Percentiles rank a stretch among this genome's conserved stretches.
These are phyloP conservation scores for Solanum pinnatisectum DNA, from an alignment of 257 asterid genomes.

Conservation along the genomic window DNA sequence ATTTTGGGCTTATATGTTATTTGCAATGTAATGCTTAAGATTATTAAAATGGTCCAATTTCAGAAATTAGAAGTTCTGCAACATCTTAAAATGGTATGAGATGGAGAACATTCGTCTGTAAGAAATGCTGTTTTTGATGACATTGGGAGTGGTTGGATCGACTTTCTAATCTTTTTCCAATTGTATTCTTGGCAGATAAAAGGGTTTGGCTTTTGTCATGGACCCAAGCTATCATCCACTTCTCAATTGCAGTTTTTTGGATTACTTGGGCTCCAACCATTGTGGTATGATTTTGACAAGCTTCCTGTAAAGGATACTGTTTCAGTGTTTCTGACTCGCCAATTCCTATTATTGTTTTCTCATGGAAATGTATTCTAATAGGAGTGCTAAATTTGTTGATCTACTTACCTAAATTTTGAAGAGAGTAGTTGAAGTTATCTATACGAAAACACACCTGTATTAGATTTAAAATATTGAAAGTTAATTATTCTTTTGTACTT, in stretches of 20 bases:
- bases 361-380: background rate
- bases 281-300: slow-evolving; percentile 39
- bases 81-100: background rate
- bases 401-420: background rate
- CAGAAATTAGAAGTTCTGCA: background rate
- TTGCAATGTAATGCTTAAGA: background rate
- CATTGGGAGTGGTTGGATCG: background rate
- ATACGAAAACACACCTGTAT: background rate
- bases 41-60: background rate
- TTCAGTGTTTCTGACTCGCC: background rate
- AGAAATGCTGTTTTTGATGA: background rate
- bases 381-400: background rate
- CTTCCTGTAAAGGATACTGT: background rate
- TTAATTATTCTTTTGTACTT: background rate
- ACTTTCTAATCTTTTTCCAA: background rate
- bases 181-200: slow-evolving; percentile 41
- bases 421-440: background rate
- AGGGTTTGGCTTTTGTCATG: slow-evolving; percentile 72
- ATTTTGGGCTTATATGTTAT: background rate
- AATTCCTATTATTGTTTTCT: background rate
- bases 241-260: slow-evolving; percentile 71
- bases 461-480: background rate
- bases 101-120: background rate
- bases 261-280: slow-evolving; percentile 82
- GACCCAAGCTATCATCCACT: slow-evolving; percentile 60